phyloP scores from a whole-genome alignment of 2,329 filamentous ascomycete species.

The Annulohypoxylon truncatum region DNA sequence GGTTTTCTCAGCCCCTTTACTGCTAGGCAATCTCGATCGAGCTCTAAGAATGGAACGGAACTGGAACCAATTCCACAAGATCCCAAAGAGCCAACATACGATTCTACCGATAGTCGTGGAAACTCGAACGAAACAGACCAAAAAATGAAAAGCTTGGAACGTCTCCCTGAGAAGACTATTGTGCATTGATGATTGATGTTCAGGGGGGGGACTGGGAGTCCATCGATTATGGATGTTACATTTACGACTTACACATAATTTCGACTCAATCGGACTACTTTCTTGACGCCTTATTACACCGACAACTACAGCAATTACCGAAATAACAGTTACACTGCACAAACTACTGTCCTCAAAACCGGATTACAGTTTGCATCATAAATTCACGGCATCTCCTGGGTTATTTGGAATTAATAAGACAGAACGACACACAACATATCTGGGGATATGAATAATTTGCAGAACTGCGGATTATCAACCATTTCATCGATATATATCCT shows the following conservation, averaged over 20 bases:
- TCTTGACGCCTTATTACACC: not conserved
- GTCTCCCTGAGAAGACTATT: not conserved
- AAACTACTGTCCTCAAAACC: not conserved
- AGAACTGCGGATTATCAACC: slow-evolving; percentile 43
- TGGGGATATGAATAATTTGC: slow-evolving; percentile 48
- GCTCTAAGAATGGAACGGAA: slow-evolving; percentile 55
- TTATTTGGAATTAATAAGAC: not conserved
- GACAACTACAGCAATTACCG: not conserved
- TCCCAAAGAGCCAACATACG: slow-evolving; percentile 51
- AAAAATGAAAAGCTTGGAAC: slow-evolving; percentile 7
- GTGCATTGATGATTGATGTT: not conserved
- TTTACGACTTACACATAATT: not conserved
- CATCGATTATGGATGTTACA: not conserved
- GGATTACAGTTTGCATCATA: no score
- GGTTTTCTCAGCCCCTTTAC: slow-evolving; percentile 61
- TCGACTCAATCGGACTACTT: not conserved
- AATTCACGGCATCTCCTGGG: not conserved
- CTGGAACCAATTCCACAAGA: slow-evolving; percentile 60
- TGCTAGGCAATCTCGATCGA: slow-evolving; percentile 49
- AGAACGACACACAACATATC: not conserved
- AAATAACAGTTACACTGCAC: not conserved
- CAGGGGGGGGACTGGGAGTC: not conserved
- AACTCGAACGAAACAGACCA: slow-evolving; percentile 21
- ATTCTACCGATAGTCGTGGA: slow-evolving; percentile 46
- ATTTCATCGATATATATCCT: not conserved